phyloP scores from a whole-genome alignment of 163 green algal genomes.

The Chloromonas sp. region DNA sequence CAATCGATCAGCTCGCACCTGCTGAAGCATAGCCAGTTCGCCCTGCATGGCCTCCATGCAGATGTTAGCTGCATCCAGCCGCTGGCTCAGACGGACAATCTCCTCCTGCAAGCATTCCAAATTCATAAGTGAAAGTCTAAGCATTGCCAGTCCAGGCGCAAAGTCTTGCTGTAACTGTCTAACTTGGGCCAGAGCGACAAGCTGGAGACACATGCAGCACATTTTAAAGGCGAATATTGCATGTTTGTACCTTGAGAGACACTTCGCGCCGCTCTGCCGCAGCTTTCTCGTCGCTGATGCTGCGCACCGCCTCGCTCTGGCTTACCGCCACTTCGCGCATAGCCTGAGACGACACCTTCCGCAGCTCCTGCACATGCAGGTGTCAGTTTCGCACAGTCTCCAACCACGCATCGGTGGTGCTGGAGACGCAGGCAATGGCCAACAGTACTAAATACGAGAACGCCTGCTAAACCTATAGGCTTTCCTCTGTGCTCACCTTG shows the following conservation, averaged over 20 bases:
- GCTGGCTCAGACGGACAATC: conserved; percentile 5
- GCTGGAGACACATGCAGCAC: too few relatives aligned
- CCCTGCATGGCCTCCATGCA: conserved; percentile 27
- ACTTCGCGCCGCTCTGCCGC: conserved; percentile 25
- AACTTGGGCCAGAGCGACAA: too few relatives aligned
- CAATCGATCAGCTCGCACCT: conserved; percentile 1
- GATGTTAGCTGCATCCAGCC: conserved; percentile 14
- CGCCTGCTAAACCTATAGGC: not conserved
- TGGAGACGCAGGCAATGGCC: not conserved
- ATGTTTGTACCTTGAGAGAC: conserved; percentile 25
- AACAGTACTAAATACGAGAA: not conserved
- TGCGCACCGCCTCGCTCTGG: conserved; percentile 47
- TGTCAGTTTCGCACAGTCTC: too few relatives aligned
- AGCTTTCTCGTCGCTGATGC: conserved; percentile 42
- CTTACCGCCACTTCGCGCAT: conserved; percentile 53
- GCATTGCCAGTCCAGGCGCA: not conserved
- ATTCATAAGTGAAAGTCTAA: not conserved
- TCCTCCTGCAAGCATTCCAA: conserved; percentile 12
- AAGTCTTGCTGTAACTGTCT: too few relatives aligned
- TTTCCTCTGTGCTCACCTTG: conserved; percentile 28
- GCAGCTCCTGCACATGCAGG: conserved; percentile 38
- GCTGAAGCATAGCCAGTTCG: conserved; percentile 17
- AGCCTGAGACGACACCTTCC: conserved; percentile 44
- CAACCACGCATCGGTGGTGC: not conserved
- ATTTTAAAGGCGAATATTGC: too few relatives aligned